These are phyloP conservation scores for Penicillium ochrochloron DNA, from an alignment of 495 filamentous ascomycete genomes.

Conservation along the genomic window DNA sequence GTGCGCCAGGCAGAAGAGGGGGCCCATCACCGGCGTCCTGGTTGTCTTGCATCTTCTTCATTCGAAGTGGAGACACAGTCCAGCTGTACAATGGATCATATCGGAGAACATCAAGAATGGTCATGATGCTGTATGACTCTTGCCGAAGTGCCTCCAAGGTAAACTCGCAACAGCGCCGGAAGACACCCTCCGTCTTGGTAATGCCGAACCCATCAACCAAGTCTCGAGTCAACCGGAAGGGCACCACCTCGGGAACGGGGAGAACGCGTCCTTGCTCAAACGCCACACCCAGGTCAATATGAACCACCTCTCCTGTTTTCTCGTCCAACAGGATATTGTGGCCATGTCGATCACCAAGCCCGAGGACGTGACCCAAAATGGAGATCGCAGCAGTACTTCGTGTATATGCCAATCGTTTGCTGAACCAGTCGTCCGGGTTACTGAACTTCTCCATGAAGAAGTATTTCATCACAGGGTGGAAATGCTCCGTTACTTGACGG, in stretches of 20 bases:
- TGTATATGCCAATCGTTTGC: constrained; percentile 82
- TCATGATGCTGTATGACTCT: constrained; percentile 95
- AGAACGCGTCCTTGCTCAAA: constrained; percentile 95
- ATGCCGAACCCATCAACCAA: constrained; percentile 97
- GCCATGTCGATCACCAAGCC: constrained; percentile 93
- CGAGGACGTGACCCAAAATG: constrained; percentile 90
- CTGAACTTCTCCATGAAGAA: constrained; percentile 96
- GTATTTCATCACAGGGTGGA: constrained; percentile 92
- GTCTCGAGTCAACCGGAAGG: constrained; percentile 93
- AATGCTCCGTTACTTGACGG: constrained; percentile 73
- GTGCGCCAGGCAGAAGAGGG: constrained; percentile 38
- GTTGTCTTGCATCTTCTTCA: constrained; percentile 75
- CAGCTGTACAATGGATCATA: constrained; percentile 97
- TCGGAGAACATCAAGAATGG: constrained; percentile 90
- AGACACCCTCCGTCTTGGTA: constrained; percentile 92
- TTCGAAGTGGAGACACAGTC: constrained; percentile 87
- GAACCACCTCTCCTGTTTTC: constrained; percentile 88
- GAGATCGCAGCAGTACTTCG: constrained; percentile 92
- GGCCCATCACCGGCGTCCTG: constrained; percentile 54
- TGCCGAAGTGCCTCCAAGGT: constrained; percentile 90
- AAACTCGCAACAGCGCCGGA: constrained; percentile 95
- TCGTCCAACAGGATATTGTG: constrained; percentile 96
- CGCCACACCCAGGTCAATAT: constrained; percentile 94
- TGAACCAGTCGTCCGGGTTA: constrained; percentile 96
- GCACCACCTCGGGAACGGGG: constrained; percentile 91